Base-by-base conservation (phyloP, 2,329 filamentous ascomycete species). In the Helotiales sp. region DNA sequence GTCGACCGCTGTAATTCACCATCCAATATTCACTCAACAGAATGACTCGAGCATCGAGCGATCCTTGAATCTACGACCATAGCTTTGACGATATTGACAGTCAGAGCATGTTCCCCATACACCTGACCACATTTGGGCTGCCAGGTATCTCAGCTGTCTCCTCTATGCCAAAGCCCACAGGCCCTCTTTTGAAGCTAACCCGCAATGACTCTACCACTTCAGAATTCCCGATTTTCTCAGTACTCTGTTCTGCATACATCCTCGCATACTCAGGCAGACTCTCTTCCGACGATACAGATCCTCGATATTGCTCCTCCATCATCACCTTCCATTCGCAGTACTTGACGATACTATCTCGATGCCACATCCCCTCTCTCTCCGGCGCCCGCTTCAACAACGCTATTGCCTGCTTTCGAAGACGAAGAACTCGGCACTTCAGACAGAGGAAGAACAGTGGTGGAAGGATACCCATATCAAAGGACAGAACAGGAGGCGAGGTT, bases 281-380 rank as follows among this genome's bases (percentile, higher is more conserved):
- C 2, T 55, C 48, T 3, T 48, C 29, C 8, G 29, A 27, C 12
- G 40, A n/a, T 17, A 58, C 5, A 19, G 42, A 47, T 12, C 59
- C 59, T 3, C 61, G 40, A 15, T 59, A 54, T 22, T 52, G 31
- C 53, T 77, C 74, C 48, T 77, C 75, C 4, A 74, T 57, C 27
- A 67, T 62, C 50, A 77, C 67, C 0, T 77, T 68, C 58, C 73
- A 73, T 19, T 63, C 61, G 0, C 71, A 72, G 1, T 76, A 65
- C 4, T 61, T 60, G 1, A 70, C 67, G 1, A 68, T 62, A 2
- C 72, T 55, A 1, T 60, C 64, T 1, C 71, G 61, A 44, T 52
- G 38, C 56, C 58, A 63, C 38, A 64, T 53, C 9, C 57, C 62
- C 46, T 64, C 62, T 25, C 55, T 46, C 27, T 58, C 57, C 9